Base-by-base conservation (phyloP, 192 early-diverging fungal species). In the Chytriomyces confervae region DNA sequence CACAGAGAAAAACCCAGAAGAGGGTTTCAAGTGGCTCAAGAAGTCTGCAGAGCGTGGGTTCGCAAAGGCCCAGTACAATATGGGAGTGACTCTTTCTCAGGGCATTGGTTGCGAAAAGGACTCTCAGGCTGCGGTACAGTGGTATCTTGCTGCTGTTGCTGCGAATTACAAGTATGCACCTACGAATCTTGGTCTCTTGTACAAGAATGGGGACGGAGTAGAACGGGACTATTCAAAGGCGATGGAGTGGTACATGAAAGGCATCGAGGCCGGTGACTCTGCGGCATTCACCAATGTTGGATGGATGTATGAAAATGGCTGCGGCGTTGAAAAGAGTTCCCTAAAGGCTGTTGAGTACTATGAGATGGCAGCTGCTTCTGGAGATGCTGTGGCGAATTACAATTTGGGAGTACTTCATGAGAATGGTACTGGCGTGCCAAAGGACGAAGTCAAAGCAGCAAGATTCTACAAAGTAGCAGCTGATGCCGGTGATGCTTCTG, bases 251-350 rank as follows among this genome's bases (percentile, higher is more conserved):
- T 79, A 79, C 64, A 9, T 27, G 77, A 79, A 73, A 53, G 75
- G 77, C 7, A 80, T 83, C n/a, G 29, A 83, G 13, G 48, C 74
- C 29, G 82, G 82, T 29, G 47, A 85, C 49, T 27, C 48, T 27
- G 64, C 65, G 46, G 80, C 80, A 16, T 62, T 65, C 62, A 49
- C 77, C 8, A 91, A 73, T 66, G 80, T 93, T 46, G 92, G 92
- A 5, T 92, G 89, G 62, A 86, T 88, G 57, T 89, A 90, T 76
- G 91, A 93, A 74, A 92, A 91, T 20, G 78, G 78, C 7, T n/a
- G 61, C 50, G 71, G 72, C 5, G 79, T 50, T 27, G 20, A 8
- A 24, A 20, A 79, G 75, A 72, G 64, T n/a, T 57, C 13, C 53
- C 0, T 13, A 20, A 57, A 57, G 20, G 53, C 53, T n/a, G 20